Evolutionary conservation across 495 filamentous ascomycete genomes (phyloP), one percentile per base, ranked within the genome.

Genomic region (Pyrenula aspistea): DNA sequence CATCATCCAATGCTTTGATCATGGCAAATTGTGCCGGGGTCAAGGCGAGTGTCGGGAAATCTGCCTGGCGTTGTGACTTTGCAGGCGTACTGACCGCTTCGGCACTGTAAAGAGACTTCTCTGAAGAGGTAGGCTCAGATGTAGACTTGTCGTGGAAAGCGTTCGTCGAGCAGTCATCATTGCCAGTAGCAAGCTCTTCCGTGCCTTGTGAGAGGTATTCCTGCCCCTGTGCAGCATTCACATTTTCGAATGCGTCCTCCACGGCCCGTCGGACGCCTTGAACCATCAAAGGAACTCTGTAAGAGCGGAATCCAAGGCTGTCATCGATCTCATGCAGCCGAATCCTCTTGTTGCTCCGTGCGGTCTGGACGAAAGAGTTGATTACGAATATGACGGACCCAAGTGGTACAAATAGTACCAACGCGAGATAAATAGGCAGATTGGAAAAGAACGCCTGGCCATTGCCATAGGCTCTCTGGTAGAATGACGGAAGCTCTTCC

Each of bases 11-110:
- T 15, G 83, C 81, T 19, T 86, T 71, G 52, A 95, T 85, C 72
- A 96, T 95, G 21, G 73, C 71, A 66, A 94, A 92, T 67, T 98
- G 93, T 22, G 82, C 82, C 2, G 80, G 74, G 1, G 88, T 82
- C 50, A 98, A 70, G 24, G 89, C 89, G 52, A 96, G 74, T 1
- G 81, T 89, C 1, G 86, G 89, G 53, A 78, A 76, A 2, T 75
- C 64, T 58, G 54, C 25, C 51, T 51, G 23, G 51, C 48, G 48
- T 55, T 55, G 56, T 36, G 53, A 56, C 10, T 51, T 57, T 22
- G 49, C 48, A 50, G 56, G 49, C 21, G 19, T 55, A 54, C 21
- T 53, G n/a, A 48, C 42, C 22, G 22, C 36, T 24, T 21, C 51
- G 15, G 50, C 4, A 24, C 10, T 24, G 22, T 8, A 4, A 8